Evolutionary conservation across 192 early-diverging fungal genomes (phyloP), one percentile per base, ranked within the genome.

Genomic region (Ambispora gerdemannii): DNA sequence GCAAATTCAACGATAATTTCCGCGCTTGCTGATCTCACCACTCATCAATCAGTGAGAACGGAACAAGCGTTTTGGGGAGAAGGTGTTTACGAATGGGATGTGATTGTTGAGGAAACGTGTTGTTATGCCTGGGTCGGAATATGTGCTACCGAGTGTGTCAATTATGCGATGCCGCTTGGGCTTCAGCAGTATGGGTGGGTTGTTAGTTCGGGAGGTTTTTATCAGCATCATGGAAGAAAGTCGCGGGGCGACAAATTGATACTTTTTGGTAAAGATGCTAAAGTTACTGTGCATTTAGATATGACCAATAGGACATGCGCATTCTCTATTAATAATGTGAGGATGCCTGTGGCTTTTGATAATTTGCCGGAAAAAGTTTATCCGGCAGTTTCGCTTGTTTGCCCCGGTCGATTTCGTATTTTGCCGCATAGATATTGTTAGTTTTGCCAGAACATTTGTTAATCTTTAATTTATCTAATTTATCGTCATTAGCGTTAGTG

Each of bases 231-330:
- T 20, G 7, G 20, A 19, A n/a, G 22, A 31, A 27, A 27, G 20
- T 43, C 33, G 0, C 20, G 10, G 4, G 11, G 22, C 32, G 3
- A 32, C 17, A 49, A 72, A 31, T 61, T 61, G 35, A 13, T 27
- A 1, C 17, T 31, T 15, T 50, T 67, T 49, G 13, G 1, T 19
- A 30, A 67, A 51, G 19, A 22, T 8, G 10, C 43, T 30, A 51
- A 6, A 30, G 36, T 67, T 20, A 67, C 65, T 51, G 65, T 67
- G 4, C 65, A 67, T 32, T 67, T 67, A 32, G 49, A 67, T 52
- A 31, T 67, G 65, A 25, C 3, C 3, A 50, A 52, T 27, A 67
- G 50, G 34, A 67, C 65, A 19, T 51, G 22, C 10, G n/a, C 50
- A 31, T 67, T 51, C 51, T 67, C 65, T 19, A 24, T 67, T 51